Evolutionary conservation across 805 yeast species (phyloP).

Genomic region (Cyberlindnera japonica): DNA sequence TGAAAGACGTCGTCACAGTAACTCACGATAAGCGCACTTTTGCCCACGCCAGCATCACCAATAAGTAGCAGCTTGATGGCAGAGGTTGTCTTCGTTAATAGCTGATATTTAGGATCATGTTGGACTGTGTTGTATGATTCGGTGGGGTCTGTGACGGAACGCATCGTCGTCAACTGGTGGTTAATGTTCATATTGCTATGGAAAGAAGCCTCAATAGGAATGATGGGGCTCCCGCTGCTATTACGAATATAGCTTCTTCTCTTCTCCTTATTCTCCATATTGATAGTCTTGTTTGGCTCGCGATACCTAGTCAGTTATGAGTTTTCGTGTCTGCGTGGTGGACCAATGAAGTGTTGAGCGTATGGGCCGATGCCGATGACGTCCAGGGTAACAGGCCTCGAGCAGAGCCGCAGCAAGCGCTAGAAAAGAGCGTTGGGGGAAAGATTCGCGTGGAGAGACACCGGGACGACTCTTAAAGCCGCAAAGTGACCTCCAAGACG

Average conservation of each 20-base stretch:
- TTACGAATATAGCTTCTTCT: constrained; percentile 25
- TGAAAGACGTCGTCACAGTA: constrained; percentile 39
- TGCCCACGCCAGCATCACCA: constrained; percentile 48
- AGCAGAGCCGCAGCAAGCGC: background rate
- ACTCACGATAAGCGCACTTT: constrained; percentile 41
- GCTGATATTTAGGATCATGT: constrained; percentile 20
- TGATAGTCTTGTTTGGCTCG: too few relatives aligned
- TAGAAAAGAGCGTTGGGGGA: background rate
- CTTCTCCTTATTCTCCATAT: constrained; percentile 18
- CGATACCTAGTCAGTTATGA: background rate
- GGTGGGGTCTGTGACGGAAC: constrained; percentile 16
- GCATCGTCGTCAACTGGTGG: constrained; percentile 17
- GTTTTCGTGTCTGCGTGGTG: background rate
- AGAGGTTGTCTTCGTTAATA: constrained; percentile 19
- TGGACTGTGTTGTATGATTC: constrained; percentile 16
- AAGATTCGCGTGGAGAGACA: background rate
- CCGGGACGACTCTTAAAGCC: background rate
- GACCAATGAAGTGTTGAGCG: background rate
- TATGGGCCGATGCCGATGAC: background rate
- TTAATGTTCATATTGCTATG: constrained; percentile 23
- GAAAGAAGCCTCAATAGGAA: constrained; percentile 26
- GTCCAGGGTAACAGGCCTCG: background rate
- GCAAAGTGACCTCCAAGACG: background rate
- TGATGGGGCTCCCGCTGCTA: constrained; percentile 26
- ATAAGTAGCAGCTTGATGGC: constrained; percentile 36